These are phyloP conservation scores for Metarhizium rileyi DNA, from an alignment of 2,329 filamentous ascomycete genomes.

Conservation along the genomic window DNA sequence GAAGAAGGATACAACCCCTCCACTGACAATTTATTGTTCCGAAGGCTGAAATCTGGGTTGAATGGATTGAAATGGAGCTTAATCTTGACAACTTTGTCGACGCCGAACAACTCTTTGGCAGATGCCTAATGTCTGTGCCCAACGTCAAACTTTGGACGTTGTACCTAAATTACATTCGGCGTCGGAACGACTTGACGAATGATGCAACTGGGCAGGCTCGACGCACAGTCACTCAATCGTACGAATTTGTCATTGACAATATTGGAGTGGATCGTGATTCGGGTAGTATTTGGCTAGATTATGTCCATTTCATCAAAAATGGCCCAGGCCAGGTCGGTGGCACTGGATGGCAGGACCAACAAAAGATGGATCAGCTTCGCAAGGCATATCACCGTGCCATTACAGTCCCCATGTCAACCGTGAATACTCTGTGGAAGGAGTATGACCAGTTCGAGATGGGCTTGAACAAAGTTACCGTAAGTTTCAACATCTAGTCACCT, in stretches of 20 bases:
- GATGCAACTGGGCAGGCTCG: slow-evolving; percentile 71
- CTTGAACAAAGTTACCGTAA: slow-evolving; percentile 81
- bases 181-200: slow-evolving; percentile 73
- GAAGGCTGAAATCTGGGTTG: slow-evolving; percentile 85
- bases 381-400: slow-evolving; percentile 91
- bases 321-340: slow-evolving; percentile 81
- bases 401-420: slow-evolving; percentile 71
- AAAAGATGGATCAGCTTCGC: slow-evolving; percentile 91
- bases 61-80: slow-evolving; percentile 83
- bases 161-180: slow-evolving; percentile 91
- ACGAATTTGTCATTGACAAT: slow-evolving; percentile 83
- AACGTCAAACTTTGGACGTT: slow-evolving; percentile 85
- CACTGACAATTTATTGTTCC: background rate
- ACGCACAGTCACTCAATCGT: slow-evolving; percentile 71
- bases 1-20: background rate
- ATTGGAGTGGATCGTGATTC: slow-evolving; percentile 89
- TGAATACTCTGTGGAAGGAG: slow-evolving; percentile 88
- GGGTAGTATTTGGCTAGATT: slow-evolving; percentile 86
- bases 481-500: slow-evolving; percentile 16
- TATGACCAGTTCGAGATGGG: slow-evolving; percentile 95
- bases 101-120: slow-evolving; percentile 75
- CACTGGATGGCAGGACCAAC: slow-evolving; percentile 87
- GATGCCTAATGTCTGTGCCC: slow-evolving; percentile 66
- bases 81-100: slow-evolving; percentile 72
- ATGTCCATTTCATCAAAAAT: slow-evolving; percentile 84